These are phyloP conservation scores for Laburnicola sp. DNA, from an alignment of 2,329 filamentous ascomycete species.

Conservation along the genomic window DNA sequence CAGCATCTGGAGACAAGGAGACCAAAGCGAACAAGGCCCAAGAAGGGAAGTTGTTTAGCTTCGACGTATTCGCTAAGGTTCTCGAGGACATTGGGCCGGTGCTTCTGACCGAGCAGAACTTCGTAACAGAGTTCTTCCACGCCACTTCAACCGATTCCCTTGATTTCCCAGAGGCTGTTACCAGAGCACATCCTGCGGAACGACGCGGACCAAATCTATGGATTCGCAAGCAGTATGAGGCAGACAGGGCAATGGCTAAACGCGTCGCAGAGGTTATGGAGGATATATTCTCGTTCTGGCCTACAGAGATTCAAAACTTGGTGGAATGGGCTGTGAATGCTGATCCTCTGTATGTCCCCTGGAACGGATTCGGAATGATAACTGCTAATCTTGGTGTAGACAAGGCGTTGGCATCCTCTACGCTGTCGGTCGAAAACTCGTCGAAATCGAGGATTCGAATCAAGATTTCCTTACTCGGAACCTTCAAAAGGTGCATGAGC, in stretches of 20 bases:
- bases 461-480: constrained; percentile 86
- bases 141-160: constrained; percentile 78
- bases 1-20: constrained; percentile 65
- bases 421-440: constrained; percentile 75
- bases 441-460: constrained; percentile 82
- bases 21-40: constrained; percentile 60
- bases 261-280: constrained; percentile 87
- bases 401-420: constrained; percentile 89
- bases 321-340: constrained; percentile 80
- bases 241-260: constrained; percentile 82
- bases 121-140: constrained; percentile 96
- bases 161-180: constrained; percentile 83
- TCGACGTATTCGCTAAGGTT: constrained; percentile 78
- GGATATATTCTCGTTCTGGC: constrained; percentile 80
- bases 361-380: neutral
- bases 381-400: constrained; percentile 49
- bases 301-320: constrained; percentile 74
- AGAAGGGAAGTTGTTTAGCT: constrained; percentile 70
- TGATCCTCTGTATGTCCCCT: constrained; percentile 73
- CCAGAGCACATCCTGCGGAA: constrained; percentile 65
- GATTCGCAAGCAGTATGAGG: constrained; percentile 78
- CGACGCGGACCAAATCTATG: constrained; percentile 74
- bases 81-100: constrained; percentile 81
- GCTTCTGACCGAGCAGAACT: constrained; percentile 93
- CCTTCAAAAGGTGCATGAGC: constrained; percentile 76